Conservation (phyloP, 2,329 filamentous ascomycete genomes). For the Saccharata proteae region DNA sequence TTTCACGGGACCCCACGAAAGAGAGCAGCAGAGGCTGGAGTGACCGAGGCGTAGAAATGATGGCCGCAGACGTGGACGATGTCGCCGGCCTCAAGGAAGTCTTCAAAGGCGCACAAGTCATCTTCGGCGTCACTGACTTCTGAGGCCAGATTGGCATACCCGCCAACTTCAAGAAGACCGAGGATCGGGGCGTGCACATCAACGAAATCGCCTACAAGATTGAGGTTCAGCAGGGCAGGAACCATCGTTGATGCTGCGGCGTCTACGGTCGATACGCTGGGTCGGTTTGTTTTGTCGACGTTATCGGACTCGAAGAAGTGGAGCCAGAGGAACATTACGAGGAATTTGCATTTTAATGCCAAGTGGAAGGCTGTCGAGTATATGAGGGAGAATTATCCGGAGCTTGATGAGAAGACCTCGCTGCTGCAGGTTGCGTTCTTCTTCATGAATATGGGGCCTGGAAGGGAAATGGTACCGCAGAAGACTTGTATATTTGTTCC, state of each 20-base stretch:
- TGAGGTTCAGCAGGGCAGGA: background rate
- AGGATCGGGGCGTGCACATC: background rate
- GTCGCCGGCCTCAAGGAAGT: constrained; percentile 19
- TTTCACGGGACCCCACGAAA: constrained; percentile 33
- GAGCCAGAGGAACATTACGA: no score
- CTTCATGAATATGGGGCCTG: no score
- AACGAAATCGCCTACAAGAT: constrained; percentile 1
- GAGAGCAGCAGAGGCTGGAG: constrained; percentile 20
- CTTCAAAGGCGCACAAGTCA: constrained; percentile 25
- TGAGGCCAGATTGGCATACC: background rate
- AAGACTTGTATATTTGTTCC: no score
- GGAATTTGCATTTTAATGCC: no score
- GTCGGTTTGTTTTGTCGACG: background rate
- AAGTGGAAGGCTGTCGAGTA: no score
- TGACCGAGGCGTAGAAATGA: constrained; percentile 25
- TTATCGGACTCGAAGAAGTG: background rate
- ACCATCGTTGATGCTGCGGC: background rate
- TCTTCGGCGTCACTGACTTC: constrained; percentile 29
- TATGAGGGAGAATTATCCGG: no score
- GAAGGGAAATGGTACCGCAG: no score
- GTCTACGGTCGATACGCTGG: background rate
- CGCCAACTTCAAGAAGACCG: background rate
- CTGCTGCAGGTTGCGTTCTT: no score
- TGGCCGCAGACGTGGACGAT: constrained; percentile 23
- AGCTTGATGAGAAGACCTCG: no score